Conservation (phyloP, 176 grass and related monocot genomes). For the Carex littledalei region DNA sequence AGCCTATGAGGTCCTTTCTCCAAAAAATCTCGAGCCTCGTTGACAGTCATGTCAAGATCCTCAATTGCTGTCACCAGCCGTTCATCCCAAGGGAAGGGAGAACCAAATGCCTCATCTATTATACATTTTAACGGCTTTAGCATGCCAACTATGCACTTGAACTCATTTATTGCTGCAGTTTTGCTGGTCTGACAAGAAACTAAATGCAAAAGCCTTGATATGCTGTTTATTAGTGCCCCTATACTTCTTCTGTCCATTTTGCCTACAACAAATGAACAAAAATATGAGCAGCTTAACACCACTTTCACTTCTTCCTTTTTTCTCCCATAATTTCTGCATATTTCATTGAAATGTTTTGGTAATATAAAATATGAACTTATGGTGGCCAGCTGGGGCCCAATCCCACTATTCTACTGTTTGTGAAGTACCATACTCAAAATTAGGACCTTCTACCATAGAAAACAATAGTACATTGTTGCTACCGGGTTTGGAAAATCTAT, state of each 20-base stretch:
- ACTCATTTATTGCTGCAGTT: slow-evolving; percentile 26
- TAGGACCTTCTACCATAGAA: neutral
- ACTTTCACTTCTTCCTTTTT: neutral
- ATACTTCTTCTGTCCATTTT: slow-evolving; percentile 28
- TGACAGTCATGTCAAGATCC: slow-evolving; percentile 34
- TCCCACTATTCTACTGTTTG: too few relatives aligned
- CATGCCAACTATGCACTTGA: slow-evolving; percentile 32
- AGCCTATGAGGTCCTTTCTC: slow-evolving; percentile 36
- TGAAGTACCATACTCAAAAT: too few relatives aligned
- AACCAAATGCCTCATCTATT: slow-evolving; percentile 38
- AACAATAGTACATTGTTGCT: neutral
- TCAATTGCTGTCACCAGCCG: slow-evolving; percentile 20
- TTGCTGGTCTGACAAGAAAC: slow-evolving; percentile 35
- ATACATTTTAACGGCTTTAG: slow-evolving; percentile 37
- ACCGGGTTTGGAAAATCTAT: neutral
- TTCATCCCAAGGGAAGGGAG: slow-evolving; percentile 22
- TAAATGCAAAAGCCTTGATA: slow-evolving; percentile 42
- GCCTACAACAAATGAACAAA: slow-evolving; percentile 7
- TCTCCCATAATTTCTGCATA: neutral
- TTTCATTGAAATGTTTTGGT: neutral
- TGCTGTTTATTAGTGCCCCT: slow-evolving; percentile 33
- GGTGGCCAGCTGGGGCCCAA: too few relatives aligned
- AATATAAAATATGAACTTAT: neutral
- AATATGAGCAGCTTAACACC: neutral
- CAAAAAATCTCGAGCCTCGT: slow-evolving; percentile 38